Evolutionary conservation across 306 rosid genomes (phyloP), one percentile per base, ranked within the genome.

Genomic region (Hippophae rhamnoides): DNA sequence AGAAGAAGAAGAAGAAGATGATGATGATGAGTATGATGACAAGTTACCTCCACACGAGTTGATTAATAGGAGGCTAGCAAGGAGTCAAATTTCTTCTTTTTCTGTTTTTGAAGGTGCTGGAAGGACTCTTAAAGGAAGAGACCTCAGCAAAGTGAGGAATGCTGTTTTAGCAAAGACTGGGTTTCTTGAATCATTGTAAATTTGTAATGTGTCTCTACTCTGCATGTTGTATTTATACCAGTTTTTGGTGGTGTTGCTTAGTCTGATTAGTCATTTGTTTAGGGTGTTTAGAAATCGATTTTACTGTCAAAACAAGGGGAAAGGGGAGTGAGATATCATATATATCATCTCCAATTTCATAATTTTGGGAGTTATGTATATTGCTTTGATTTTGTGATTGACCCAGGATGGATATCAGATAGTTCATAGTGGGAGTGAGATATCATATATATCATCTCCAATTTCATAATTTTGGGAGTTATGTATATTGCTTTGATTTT

Each of bases 41-140:
- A 82, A 43, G 65, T 64, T 81, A 6, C 96, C 98, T 4, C 98
- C 98, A 13, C 98, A 90, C 72, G 98, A 90, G 58, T 62, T 81
- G 43, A 73, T 90, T 51, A 79, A 96, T 52, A 86, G 89, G 73
- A 90, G 95, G 78, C 75, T 87, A 43, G 94, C 89, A 63, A 87
- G 81, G 76, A 85, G 79, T 64, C 82, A 82, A 38, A 90, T 85
- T 45, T 87, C 97, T 7, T 86, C 96, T 6, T 90, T 86, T 72
- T 90, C 98, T 42, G 97, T 90, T 11, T 75, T 80, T 72, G 98
- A 90, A 85, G 98, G 98, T 31, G 81, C 71, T 72, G 98, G 98
- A 13, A 90, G 98, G 67, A 90, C 98, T 43, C 86, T 90, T 5
- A 90, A 90, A 55, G 98, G 98, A 13, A 85, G 96, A 72, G 96